Evolutionary conservation across 2,329 filamentous ascomycete species (phyloP).

Genomic region (Nemania bipapillata): DNA sequence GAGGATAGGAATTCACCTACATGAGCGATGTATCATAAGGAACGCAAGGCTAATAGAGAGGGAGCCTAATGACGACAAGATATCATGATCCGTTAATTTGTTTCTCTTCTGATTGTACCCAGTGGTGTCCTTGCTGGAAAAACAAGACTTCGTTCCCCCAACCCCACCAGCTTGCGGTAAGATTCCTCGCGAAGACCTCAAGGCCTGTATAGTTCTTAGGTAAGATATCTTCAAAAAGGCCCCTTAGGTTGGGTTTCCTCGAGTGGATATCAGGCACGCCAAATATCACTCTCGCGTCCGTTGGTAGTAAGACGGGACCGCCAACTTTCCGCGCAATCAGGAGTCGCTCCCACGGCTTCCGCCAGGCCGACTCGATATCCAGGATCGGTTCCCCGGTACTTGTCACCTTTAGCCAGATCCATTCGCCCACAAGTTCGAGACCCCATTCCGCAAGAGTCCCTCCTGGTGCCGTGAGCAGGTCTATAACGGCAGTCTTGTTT

Average conservation of each 20-base stretch:
- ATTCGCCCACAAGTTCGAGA: conserved; percentile 73
- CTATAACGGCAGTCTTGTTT: conserved; percentile 71
- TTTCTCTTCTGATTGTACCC: conserved; percentile 51
- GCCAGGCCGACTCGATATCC: conserved; percentile 68
- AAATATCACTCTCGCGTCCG: conserved; percentile 68
- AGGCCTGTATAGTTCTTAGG: conserved; percentile 65
- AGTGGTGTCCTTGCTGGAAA: conserved; percentile 71
- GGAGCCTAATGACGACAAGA: conserved; percentile 8
- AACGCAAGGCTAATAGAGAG: conserved; percentile 21
- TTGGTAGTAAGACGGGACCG: conserved; percentile 45
- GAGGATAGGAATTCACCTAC: conserved; percentile 18
- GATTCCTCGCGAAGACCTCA: conserved; percentile 80
- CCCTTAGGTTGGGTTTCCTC: conserved; percentile 77
- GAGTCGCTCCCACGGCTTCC: conserved; percentile 81
- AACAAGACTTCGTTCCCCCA: conserved; percentile 80
- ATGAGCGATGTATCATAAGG: conserved; percentile 20
- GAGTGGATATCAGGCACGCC: conserved; percentile 81
- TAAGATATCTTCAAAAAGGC: conserved; percentile 67
- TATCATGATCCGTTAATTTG: conserved; percentile 12
- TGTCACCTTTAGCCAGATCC: conserved; percentile 83
- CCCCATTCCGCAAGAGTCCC: conserved; percentile 76
- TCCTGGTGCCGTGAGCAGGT: conserved; percentile 66
- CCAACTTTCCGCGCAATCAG: conserved; percentile 66
- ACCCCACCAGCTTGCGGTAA: conserved; percentile 80
- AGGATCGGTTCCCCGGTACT: conserved; percentile 71